These are phyloP conservation scores for Fusarium incarnatum DNA, from an alignment of 2,329 filamentous ascomycete species.

Conservation along the genomic window DNA sequence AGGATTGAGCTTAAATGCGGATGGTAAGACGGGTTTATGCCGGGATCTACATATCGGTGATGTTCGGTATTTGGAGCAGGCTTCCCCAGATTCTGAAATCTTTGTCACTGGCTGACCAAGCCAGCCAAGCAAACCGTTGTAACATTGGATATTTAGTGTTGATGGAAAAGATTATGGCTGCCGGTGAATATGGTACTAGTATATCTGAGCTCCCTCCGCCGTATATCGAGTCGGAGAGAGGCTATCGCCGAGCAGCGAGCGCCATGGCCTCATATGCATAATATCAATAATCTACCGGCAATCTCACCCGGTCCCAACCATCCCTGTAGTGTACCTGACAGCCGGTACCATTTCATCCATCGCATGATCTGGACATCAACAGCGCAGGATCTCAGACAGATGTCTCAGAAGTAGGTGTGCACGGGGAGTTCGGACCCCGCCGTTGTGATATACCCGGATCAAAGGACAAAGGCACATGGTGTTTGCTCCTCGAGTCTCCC, in stretches of 20 bases:
- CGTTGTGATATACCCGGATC: conserved; percentile 27
- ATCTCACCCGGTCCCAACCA: conserved; percentile 25
- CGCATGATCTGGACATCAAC: conserved; percentile 34
- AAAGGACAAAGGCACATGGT: conserved; percentile 19
- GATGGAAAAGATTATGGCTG: background rate
- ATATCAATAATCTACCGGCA: conserved; percentile 16
- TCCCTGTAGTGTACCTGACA: conserved; percentile 18
- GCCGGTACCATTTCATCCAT: conserved; percentile 15
- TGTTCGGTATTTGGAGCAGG: background rate
- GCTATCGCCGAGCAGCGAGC: conserved; percentile 32
- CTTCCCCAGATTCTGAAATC: fast-evolving
- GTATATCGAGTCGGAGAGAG: conserved; percentile 24
- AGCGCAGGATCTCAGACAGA: conserved; percentile 35
- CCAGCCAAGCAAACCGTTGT: background rate
- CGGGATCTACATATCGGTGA: background rate
- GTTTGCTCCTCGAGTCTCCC: background rate
- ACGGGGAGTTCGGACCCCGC: conserved; percentile 42
- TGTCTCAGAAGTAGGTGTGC: background rate
- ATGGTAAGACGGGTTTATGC: conserved; percentile 8
- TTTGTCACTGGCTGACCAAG: background rate
- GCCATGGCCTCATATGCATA: conserved; percentile 29
- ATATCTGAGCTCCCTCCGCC: background rate
- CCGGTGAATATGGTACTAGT: background rate
- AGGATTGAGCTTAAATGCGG: background rate
- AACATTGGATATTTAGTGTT: background rate